These are phyloP conservation scores for Pichia kudriavzevii DNA, from an alignment of 1,139 yeast species.

Conservation along the genomic window DNA sequence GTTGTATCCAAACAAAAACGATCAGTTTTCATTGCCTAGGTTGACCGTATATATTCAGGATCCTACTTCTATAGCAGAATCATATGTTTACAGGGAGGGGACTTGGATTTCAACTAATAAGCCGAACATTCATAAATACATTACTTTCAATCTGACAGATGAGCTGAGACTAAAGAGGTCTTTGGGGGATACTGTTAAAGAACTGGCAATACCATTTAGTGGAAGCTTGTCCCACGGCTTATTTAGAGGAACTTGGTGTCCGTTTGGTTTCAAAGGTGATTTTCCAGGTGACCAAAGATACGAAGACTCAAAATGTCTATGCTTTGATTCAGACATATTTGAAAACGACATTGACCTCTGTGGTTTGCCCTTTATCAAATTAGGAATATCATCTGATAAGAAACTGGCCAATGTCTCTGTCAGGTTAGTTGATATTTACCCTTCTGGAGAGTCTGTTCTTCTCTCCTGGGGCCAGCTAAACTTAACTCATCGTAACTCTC, in stretches of 20 bases:
- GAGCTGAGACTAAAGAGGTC: slow-evolving; percentile 9
- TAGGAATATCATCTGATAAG: slow-evolving; percentile 30
- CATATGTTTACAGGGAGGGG: slow-evolving; percentile 32
- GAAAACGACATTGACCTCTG: slow-evolving; percentile 24
- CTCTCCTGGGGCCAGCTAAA: slow-evolving; percentile 39
- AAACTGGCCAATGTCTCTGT: slow-evolving; percentile 32
- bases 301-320: slow-evolving; percentile 33
- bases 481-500: slow-evolving; percentile 33
- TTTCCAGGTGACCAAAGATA: slow-evolving; percentile 36
- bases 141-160: slow-evolving; percentile 12
- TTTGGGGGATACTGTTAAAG: slow-evolving; percentile 1
- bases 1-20: slow-evolving; percentile 25
- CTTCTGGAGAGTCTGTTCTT: slow-evolving; percentile 30
- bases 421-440: slow-evolving; percentile 32
- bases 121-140: slow-evolving; percentile 9
- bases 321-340: slow-evolving; percentile 29
- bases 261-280: slow-evolving; percentile 37
- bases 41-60: slow-evolving; percentile 35
- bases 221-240: slow-evolving; percentile 35
- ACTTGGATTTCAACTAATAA: slow-evolving; percentile 29
- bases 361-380: slow-evolving; percentile 32
- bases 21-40: slow-evolving; percentile 26
- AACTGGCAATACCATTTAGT: slow-evolving; percentile 18
- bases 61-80: slow-evolving; percentile 30
- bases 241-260: slow-evolving; percentile 37